A percentile compares a stretch with the other conserved stretches of the same genome.
Evolutionary conservation across 331 rosid species (phyloP).

Genomic region (Pyrus hybrid): DNA sequence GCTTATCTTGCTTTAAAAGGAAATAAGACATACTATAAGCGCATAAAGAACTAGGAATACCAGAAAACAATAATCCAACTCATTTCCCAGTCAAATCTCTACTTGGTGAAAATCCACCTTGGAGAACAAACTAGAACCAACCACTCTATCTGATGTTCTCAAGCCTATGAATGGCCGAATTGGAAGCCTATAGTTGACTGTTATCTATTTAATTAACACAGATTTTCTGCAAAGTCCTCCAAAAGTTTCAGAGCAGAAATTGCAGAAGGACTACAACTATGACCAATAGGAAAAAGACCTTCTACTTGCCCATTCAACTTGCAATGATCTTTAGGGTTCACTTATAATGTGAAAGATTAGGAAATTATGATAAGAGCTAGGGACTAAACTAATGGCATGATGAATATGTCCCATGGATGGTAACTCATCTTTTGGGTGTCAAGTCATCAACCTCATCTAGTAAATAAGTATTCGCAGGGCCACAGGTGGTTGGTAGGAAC

Average conservation of each 20-base stretch:
- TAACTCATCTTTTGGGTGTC: neutral
- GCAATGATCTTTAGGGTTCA: neutral
- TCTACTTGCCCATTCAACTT: neutral
- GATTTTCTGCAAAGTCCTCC: neutral
- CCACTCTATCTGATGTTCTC: neutral
- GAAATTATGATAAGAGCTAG: neutral
- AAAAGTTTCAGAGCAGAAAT: neutral
- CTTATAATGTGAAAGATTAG: neutral
- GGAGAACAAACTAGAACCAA: neutral
- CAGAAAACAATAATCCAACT: neutral
- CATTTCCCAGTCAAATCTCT: neutral
- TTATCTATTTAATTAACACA: neutral
- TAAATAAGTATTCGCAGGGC: neutral
- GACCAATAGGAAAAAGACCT: neutral
- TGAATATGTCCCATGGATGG: neutral
- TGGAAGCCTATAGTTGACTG: neutral
- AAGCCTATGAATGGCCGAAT: neutral
- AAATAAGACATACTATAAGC: neutral
- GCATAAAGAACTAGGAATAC: neutral
- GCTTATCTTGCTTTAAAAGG: neutral
- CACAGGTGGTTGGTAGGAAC: neutral
- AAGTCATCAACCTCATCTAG: neutral
- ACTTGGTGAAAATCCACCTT: neutral
- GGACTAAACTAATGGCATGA: neutral
- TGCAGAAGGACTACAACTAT: neutral